Percentiles rank a stretch among this genome's conserved stretches.
Conservation (phyloP, 345 rosid species). For the Combretum micranthum region DNA sequence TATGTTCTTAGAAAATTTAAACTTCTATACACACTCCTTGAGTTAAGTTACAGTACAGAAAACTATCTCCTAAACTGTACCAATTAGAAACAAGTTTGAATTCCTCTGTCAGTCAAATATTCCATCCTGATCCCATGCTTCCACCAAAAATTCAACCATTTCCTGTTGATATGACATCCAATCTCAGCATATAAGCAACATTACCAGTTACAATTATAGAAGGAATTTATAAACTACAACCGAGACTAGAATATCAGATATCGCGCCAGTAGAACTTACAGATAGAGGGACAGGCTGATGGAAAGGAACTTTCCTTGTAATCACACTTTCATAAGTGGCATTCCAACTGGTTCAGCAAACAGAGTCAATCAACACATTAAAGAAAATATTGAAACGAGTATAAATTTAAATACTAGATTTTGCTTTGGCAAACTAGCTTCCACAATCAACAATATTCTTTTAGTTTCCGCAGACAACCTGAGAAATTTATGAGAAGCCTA, state of each 20-base stretch:
- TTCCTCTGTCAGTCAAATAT: constrained; percentile 30
- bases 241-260: too few species aligned
- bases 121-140: constrained; percentile 49
- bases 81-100: too few species aligned
- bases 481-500: too few species aligned
- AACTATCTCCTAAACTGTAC: not conserved
- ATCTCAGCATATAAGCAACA: not conserved
- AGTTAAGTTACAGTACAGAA: too few species aligned
- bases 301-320: constrained; percentile 38
- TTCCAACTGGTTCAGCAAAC: constrained; percentile 27
- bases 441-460: too few species aligned
- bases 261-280: constrained; percentile 23
- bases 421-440: not conserved
- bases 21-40: too few species aligned
- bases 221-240: too few species aligned
- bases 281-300: constrained; percentile 45
- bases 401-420: not conserved
- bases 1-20: too few species aligned
- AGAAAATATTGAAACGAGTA: too few species aligned
- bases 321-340: constrained; percentile 53
- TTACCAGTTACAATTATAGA: not conserved
- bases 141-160: constrained; percentile 55
- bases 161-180: constrained; percentile 24
- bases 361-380: not conserved
- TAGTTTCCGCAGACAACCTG: too few species aligned